phyloP scores from a whole-genome alignment of 352 stramenopile species.

The Phytophthora chlamydospora region DNA sequence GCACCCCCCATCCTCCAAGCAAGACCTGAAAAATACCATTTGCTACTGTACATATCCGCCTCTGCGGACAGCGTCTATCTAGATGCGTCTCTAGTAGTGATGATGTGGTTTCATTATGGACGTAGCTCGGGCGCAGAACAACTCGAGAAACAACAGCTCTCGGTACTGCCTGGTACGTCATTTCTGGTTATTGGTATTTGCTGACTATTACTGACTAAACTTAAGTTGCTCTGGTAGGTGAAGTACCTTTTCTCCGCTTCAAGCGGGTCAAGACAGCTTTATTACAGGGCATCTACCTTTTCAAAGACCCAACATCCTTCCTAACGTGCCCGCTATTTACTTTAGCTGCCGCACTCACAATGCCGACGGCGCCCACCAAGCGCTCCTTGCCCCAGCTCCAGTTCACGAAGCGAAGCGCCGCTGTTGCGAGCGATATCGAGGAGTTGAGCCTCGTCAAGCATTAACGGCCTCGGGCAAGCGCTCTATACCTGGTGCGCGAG shows the following conservation, averaged over 20 bases:
- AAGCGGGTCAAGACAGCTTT: slow-evolving; percentile 19
- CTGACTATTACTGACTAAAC: neutral
- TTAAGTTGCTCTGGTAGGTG: slow-evolving; percentile 6
- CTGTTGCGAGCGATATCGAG: neutral
- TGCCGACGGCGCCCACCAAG: slow-evolving; percentile 1
- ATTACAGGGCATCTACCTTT: slow-evolving; percentile 19
- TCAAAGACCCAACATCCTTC: slow-evolving; percentile 15
- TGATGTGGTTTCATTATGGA: slow-evolving; percentile 23
- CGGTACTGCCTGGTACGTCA: slow-evolving; percentile 7
- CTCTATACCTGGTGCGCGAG: no score
- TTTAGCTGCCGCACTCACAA: slow-evolving; percentile 11
- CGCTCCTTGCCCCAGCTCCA: slow-evolving; percentile 21
- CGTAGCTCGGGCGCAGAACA: slow-evolving; percentile 26
- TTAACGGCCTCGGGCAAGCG: neutral
- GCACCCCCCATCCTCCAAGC: slow-evolving; percentile 5
- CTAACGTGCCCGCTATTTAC: slow-evolving; percentile 20
- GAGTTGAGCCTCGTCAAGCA: slow-evolving; percentile 11
- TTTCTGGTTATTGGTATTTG: neutral
- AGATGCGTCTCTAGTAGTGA: slow-evolving; percentile 12
- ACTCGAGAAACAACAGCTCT: slow-evolving; percentile 29
- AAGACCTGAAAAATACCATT: slow-evolving; percentile 9
- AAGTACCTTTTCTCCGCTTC: slow-evolving; percentile 20
- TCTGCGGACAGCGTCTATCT: slow-evolving; percentile 8
- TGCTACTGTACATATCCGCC: slow-evolving; percentile 4
- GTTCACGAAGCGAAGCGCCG: neutral